A percentile compares a stretch with the other conserved stretches of the same genome.
These are phyloP conservation scores for Solanum sitiens DNA, from an alignment of 257 asterid genomes.

Conservation along the genomic window DNA sequence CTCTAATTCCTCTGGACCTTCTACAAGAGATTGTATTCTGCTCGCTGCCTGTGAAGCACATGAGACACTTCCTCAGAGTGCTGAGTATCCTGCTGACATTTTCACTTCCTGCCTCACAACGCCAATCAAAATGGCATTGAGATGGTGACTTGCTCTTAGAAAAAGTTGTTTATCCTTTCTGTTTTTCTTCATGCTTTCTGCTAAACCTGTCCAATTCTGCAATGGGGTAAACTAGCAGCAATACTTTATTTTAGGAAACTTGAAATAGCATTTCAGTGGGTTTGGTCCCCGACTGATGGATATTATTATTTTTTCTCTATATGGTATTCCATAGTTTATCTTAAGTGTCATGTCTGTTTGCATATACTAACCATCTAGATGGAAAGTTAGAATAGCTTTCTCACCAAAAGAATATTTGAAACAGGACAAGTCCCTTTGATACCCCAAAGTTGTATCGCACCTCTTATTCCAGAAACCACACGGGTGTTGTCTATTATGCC, in stretches of 20 bases:
- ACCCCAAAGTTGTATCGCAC: background rate
- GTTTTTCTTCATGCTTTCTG: background rate
- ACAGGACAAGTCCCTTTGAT: background rate
- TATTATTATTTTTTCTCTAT: background rate
- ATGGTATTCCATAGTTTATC: background rate
- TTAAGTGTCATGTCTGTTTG: background rate
- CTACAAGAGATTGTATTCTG: constrained; percentile 60
- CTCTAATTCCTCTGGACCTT: constrained; percentile 42
- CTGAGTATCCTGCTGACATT: constrained; percentile 92
- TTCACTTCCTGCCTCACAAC: constrained; percentile 97
- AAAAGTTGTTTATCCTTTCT: background rate
- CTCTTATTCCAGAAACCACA: background rate
- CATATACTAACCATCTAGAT: background rate
- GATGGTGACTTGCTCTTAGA: constrained; percentile 48
- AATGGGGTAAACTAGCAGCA: background rate
- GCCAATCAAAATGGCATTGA: constrained; percentile 94
- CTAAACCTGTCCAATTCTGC: background rate
- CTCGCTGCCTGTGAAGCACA: constrained; percentile 85
- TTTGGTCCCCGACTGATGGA: background rate
- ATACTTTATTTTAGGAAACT: background rate
- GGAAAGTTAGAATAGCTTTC: background rate
- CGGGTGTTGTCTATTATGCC: background rate
- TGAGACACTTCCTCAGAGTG: constrained; percentile 93
- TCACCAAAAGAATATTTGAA: background rate
- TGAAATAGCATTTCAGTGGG: background rate